Evolutionary conservation across 805 yeast genomes (phyloP).

Genomic region (Lipomyces japonicus): DNA sequence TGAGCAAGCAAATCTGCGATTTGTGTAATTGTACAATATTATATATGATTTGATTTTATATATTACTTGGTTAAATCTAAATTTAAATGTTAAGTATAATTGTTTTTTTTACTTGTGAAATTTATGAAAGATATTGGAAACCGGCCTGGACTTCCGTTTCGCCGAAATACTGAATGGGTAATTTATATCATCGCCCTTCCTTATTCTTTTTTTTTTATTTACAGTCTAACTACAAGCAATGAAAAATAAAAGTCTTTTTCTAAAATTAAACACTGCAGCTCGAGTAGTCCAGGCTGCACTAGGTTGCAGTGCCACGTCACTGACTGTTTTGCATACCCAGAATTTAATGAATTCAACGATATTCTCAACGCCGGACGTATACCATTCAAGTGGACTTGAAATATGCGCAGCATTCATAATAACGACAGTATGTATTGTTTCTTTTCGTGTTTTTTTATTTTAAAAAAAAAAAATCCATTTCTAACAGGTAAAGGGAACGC

Average conservation of each 20-base stretch:
- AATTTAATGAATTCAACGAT: not conserved
- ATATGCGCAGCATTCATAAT: not conserved
- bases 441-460: no score
- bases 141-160: no score
- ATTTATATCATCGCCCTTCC: no score
- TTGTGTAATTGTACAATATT: slow-evolving; percentile 11
- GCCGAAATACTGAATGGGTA: no score
- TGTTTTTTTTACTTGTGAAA: not conserved
- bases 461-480: no score
- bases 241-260: no score
- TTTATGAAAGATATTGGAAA: no score
- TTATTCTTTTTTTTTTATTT: no score
- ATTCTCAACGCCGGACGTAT: slow-evolving; percentile 1
- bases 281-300: slow-evolving; percentile 1
- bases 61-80: not conserved
- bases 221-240: no score
- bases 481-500: no score
- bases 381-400: slow-evolving; percentile 11
- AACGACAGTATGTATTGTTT: no score
- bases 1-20: slow-evolving; percentile 16
- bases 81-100: not conserved
- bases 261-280: not conserved
- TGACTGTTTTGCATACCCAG: slow-evolving; percentile 7
- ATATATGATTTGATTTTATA: not conserved
- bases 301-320: not conserved